Evolutionary conservation across 352 stramenopile species (phyloP).

Genomic region (Hyaloperonospora arabidopsidis): DNA sequence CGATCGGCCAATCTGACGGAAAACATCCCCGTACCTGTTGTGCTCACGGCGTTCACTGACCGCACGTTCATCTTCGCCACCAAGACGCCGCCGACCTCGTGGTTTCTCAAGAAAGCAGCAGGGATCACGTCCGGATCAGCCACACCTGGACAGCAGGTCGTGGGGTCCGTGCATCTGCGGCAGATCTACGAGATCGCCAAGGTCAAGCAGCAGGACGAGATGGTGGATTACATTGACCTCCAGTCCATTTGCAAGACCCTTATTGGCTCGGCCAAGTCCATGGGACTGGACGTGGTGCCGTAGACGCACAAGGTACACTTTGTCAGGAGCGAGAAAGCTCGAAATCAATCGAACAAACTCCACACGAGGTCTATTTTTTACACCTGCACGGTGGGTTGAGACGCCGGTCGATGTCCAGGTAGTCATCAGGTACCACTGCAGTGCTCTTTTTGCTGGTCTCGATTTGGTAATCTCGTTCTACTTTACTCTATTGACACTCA

Average conservation of each 20-base stretch:
- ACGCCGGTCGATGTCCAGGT: too few species aligned
- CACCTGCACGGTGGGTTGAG: too few species aligned
- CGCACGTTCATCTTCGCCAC: slow-evolving; percentile 95
- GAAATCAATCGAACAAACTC: background rate
- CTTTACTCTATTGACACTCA: too few species aligned
- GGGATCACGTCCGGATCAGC: slow-evolving; percentile 75
- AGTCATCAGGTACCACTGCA: too few species aligned
- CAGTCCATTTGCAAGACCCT: slow-evolving; percentile 89
- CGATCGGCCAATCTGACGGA: slow-evolving; percentile 87
- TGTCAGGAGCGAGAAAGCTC: slow-evolving; percentile 3
- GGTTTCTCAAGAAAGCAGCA: slow-evolving; percentile 89
- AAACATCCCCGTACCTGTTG: slow-evolving; percentile 89
- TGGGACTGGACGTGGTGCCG: slow-evolving; percentile 83
- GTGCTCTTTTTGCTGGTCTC: too few species aligned
- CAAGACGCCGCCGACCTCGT: slow-evolving; percentile 92
- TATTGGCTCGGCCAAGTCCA: slow-evolving; percentile 88
- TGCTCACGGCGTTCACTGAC: slow-evolving; percentile 90
- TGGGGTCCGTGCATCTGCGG: slow-evolving; percentile 87
- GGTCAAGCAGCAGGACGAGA: slow-evolving; percentile 93
- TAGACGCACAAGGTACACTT: slow-evolving; percentile 19
- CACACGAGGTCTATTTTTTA: too few species aligned
- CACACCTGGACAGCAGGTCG: slow-evolving; percentile 62
- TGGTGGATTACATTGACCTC: slow-evolving; percentile 89
- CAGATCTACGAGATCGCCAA: slow-evolving; percentile 98
- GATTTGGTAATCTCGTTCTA: too few species aligned